Evolutionary conservation across 129 eudicot genomes (phyloP).

Genomic region (Flaveria robusta): DNA sequence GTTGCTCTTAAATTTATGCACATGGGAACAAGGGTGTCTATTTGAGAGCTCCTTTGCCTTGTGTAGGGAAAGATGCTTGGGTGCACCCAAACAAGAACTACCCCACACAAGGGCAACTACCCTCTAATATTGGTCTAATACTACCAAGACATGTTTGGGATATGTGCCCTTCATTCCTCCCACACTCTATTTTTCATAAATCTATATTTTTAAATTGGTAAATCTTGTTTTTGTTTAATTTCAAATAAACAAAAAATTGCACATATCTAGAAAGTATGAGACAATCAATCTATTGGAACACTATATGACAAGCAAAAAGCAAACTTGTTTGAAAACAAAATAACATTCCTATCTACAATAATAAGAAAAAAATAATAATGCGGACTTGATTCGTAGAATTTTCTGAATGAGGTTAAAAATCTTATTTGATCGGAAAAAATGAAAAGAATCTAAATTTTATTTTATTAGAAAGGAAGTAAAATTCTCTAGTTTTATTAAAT

Average conservation of each 20-base stretch:
- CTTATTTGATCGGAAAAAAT: too few relatives aligned
- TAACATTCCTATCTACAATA: too few relatives aligned
- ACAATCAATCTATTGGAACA: constrained; percentile 1
- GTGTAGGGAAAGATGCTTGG: constrained; percentile 58
- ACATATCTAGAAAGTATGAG: constrained; percentile 2
- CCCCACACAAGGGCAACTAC: constrained; percentile 59
- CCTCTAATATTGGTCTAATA: constrained; percentile 64
- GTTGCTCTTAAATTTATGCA: constrained; percentile 62
- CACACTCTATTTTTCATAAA: constrained; percentile 7
- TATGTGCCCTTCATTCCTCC: constrained; percentile 45
- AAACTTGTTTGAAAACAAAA: not conserved
- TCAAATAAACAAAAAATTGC: not conserved
- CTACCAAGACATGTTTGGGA: constrained; percentile 70
- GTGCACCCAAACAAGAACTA: constrained; percentile 54
- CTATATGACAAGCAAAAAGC: not conserved
- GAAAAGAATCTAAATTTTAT: not conserved
- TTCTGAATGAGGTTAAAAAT: too few relatives aligned
- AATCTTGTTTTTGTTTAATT: not conserved
- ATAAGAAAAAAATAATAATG: too few relatives aligned
- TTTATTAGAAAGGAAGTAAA: not conserved
- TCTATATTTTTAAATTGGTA: not conserved
- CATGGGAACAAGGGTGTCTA: constrained; percentile 65
- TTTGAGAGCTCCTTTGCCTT: constrained; percentile 48
- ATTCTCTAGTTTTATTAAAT: not conserved
- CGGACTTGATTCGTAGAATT: too few relatives aligned